phyloP scores from a whole-genome alignment of 1,284 basidiomycete genomes.

The Moesziomyces sp. region DNA sequence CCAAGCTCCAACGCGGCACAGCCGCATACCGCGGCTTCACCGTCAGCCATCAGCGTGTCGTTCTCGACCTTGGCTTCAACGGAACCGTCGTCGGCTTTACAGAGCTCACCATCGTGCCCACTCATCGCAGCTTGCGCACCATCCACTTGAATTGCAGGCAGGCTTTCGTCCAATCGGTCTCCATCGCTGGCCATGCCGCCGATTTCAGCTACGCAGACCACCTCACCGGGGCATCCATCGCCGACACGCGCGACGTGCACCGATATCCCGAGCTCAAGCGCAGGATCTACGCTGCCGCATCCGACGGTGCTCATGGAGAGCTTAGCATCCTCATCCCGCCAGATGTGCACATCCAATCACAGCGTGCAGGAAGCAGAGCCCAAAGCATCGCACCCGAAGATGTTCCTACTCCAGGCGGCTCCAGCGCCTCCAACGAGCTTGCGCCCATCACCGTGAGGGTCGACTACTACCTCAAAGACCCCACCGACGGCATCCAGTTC shows the following conservation, averaged over 20 bases:
- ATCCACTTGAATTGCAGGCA: constrained; percentile 86
- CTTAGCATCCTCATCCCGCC: constrained; percentile 87
- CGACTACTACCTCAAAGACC: constrained; percentile 81
- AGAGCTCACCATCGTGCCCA: constrained; percentile 85
- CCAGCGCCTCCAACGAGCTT: constrained; percentile 72
- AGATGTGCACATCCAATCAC: constrained; percentile 69
- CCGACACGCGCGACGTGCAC: constrained; percentile 78
- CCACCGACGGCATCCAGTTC: constrained; percentile 87
- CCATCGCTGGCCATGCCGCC: constrained; percentile 71
- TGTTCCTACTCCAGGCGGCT: constrained; percentile 40
- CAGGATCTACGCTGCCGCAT: constrained; percentile 86
- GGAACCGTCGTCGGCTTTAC: constrained; percentile 75
- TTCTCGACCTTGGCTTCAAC: constrained; percentile 86
- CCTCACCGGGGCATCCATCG: constrained; percentile 77
- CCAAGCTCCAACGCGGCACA: constrained; percentile 30
- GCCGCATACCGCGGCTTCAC: constrained; percentile 61
- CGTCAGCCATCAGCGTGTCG: constrained; percentile 82
- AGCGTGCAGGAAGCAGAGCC: constrained; percentile 27
- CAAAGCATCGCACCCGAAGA: constrained; percentile 30
- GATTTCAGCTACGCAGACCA: constrained; percentile 83
- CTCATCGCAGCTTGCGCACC: constrained; percentile 78
- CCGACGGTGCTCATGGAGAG: constrained; percentile 92
- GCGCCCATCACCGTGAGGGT: constrained; percentile 81
- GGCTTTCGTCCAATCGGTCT: constrained; percentile 81
- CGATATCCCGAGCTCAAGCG: constrained; percentile 93